Evolutionary conservation across 306 rosid genomes (phyloP).

Genomic region (Chamaecrista fasciculata): DNA sequence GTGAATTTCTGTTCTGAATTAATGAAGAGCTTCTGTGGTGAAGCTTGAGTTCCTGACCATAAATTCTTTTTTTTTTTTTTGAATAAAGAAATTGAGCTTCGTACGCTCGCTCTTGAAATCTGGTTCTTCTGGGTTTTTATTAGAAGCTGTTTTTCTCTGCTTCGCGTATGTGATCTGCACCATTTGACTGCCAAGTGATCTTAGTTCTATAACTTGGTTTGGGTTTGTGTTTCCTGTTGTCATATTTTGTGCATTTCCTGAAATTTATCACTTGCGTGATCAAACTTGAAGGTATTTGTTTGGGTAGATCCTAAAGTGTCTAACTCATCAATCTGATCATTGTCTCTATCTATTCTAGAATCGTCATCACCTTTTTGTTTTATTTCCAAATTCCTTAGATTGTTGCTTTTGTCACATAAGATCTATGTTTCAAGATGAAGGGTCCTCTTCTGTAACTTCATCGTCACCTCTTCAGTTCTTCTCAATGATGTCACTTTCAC

Average conservation of each 20-base stretch:
- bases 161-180: conserved; percentile 28
- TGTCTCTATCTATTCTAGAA: conserved; percentile 7
- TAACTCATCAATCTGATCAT: conserved; percentile 8
- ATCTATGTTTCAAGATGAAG: conserved; percentile 69
- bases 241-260: neutral
- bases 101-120: conserved; percentile 23
- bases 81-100: too few relatives aligned
- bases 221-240: conserved; percentile 9
- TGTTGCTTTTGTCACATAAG: conserved; percentile 39
- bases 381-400: conserved; percentile 31
- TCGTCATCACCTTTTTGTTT: conserved; percentile 10
- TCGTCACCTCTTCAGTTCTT: conserved; percentile 59
- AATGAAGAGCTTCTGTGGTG: conserved; percentile 16
- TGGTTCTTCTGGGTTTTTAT: neutral
- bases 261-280: conserved; percentile 12
- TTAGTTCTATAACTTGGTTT: neutral
- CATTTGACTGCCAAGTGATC: neutral
- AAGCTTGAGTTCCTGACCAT: conserved; percentile 24
- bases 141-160: conserved; percentile 7
- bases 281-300: conserved; percentile 3
- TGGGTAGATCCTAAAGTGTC: neutral
- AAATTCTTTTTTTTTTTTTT: neutral
- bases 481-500: conserved; percentile 66
- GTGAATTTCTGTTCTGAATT: conserved; percentile 23
- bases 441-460: conserved; percentile 62